phyloP scores from a whole-genome alignment of 164 flowering plant genomes.

The Tinospora cordifolia region DNA sequence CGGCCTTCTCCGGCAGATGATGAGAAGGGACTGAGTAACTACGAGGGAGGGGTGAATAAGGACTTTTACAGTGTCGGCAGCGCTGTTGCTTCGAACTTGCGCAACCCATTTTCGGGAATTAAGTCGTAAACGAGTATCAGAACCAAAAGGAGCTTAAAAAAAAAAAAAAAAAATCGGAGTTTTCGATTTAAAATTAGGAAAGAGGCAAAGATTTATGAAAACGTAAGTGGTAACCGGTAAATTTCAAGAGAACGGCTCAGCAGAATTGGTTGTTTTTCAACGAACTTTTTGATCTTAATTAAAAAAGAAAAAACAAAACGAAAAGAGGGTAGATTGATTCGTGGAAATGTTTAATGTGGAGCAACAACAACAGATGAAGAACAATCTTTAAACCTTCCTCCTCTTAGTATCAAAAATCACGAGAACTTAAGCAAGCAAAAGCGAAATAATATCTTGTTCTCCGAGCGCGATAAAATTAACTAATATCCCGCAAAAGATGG shows the following conservation, averaged over 20 bases:
- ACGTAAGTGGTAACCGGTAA: neutral
- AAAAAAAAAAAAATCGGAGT: neutral
- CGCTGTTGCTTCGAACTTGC: slow-evolving; percentile 50
- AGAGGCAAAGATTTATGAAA: neutral
- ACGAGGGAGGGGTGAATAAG: slow-evolving; percentile 33
- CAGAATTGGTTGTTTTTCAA: slow-evolving; percentile 2
- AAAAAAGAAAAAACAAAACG: neutral
- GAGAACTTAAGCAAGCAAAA: neutral
- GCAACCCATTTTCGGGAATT: slow-evolving; percentile 47
- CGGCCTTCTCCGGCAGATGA: slow-evolving; percentile 28
- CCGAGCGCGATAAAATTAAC: neutral
- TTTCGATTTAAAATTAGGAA: neutral
- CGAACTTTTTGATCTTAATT: neutral
- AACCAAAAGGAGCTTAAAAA: neutral
- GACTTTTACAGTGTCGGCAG: slow-evolving; percentile 33
- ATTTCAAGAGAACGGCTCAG: neutral
- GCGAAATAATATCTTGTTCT: neutral
- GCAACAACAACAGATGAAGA: no score
- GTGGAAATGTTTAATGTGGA: neutral
- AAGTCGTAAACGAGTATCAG: neutral
- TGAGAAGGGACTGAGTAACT: slow-evolving; percentile 47
- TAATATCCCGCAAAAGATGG: neutral
- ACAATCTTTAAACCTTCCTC: neutral
- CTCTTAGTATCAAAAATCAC: neutral
- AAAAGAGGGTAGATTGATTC: neutral